Evolutionary conservation across 1,284 basidiomycete species (phyloP).

Genomic region (Malassezia vespertilionis): DNA sequence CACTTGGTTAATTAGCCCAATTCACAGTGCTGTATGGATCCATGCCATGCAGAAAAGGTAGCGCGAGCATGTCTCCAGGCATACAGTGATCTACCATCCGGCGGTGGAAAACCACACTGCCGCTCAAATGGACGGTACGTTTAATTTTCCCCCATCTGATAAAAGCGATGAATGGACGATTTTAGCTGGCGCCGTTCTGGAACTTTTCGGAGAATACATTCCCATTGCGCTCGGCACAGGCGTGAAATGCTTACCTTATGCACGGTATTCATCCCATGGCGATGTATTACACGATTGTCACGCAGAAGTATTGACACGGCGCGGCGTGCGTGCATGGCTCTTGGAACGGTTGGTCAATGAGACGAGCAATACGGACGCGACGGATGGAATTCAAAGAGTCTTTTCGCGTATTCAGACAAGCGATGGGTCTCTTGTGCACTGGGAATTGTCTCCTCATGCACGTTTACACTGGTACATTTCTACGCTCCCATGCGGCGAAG

Average conservation of each 20-base stretch:
- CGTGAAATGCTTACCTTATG: conserved; percentile 68
- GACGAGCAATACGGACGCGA: not conserved
- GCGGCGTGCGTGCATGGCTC: conserved; percentile 67
- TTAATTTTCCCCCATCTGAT: not conserved
- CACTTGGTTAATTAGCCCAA: not conserved
- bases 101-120: conserved; percentile 18
- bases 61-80: conserved; percentile 12
- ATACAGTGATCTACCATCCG: conserved; percentile 11
- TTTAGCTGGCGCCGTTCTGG: conserved; percentile 15
- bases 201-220: conserved; percentile 39
- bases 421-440: conserved; percentile 49
- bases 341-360: conserved; percentile 57
- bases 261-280: conserved; percentile 58
- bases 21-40: too few relatives aligned
- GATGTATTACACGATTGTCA: conserved; percentile 78
- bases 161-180: conserved; percentile 23
- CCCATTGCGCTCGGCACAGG: conserved; percentile 65
- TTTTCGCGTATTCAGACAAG: not conserved
- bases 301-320: conserved; percentile 73
- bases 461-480: conserved; percentile 66
- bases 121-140: conserved; percentile 20
- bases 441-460: conserved; percentile 54
- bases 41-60: conserved; percentile 1
- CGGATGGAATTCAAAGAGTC: conserved; percentile 6
- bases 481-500: conserved; percentile 67